A percentile compares a stretch with the other conserved stretches of the same genome.
phyloP scores from a whole-genome alignment of 176 grass and related monocot species.

The Cymbopogon citratus region DNA sequence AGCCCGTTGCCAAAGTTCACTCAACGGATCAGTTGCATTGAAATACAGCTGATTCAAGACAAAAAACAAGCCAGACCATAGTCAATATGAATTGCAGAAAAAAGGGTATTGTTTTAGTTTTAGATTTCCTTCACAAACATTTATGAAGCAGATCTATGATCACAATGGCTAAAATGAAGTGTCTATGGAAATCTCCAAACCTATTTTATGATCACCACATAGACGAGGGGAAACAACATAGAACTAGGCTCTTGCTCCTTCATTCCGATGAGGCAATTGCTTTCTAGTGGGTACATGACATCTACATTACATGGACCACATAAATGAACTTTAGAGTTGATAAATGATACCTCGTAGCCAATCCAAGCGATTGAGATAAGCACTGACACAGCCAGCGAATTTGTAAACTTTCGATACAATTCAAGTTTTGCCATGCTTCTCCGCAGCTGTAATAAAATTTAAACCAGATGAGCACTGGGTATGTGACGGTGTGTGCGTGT shows the following conservation, averaged over 20 bases:
- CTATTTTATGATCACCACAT: background rate
- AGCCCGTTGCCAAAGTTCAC: conserved; percentile 95
- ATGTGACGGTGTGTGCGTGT: background rate
- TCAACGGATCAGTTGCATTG: conserved; percentile 94
- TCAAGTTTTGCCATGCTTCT: conserved; percentile 98
- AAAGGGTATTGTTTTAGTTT: background rate
- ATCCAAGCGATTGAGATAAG: conserved; percentile 98
- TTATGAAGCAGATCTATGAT: background rate
- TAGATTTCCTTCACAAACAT: background rate
- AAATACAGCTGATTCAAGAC: conserved; percentile 84
- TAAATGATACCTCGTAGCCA: conserved; percentile 84
- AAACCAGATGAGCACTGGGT: conserved; percentile 19
- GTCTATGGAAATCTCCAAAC: background rate
- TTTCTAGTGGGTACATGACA: conserved; percentile 7
- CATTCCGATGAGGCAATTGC: background rate
- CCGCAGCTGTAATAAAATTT: conserved; percentile 52
- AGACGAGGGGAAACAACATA: background rate
- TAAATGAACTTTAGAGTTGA: conserved; percentile 19
- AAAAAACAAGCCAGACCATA: conserved; percentile 16
- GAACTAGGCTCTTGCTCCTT: background rate
- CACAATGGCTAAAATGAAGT: background rate
- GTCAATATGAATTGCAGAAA: conserved; percentile 5
- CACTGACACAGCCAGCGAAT: conserved; percentile 79
- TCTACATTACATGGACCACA: background rate
- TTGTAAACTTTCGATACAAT: conserved; percentile 94